Base-by-base conservation (phyloP, 331 rosid species). In the Acacia pycnantha region DNA sequence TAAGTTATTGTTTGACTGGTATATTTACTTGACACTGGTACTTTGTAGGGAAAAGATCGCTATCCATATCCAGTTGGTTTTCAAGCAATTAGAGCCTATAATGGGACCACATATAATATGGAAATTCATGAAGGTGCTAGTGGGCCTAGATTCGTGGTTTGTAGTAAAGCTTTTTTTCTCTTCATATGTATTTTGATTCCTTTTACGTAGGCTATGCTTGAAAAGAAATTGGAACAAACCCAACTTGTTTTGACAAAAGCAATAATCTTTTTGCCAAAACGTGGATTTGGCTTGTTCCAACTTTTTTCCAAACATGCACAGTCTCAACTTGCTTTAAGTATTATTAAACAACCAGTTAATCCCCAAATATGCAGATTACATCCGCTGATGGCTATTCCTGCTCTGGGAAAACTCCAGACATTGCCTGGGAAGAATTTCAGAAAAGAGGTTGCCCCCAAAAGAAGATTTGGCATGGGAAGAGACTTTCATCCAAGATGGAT, bases 21-120 rank as follows among this genome's bases (percentile, higher is more conserved):
- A 24, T 54, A 53, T 51, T 81, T 62, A 64, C 31, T 80, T 76
- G 70, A 31, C 74, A 61, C 18, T 78, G 83, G 50, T 35, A 27
- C 16, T 53, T 73, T 87, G 66, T 73, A 94, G 97, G 96, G 97
- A 62, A 94, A 92, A 84, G 98, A 93, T 81, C 94, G 98, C 12
- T 91, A 89, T 89, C 97, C 97, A 27, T 94, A 93, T 93, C 97
- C 93, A 6, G 87, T 93, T 77, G 97, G 95, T 64, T 93, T 91
- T 82, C 83, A 79, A 82, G 97, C 89, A 66, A 70, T 83, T 87
- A 92, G 95, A 81, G 91, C 88, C 83, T 88, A 86, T 73, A 88
- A 90, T 82, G 97, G 96, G 76, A 85, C 68, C 65, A 82, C 84
- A 19, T 89, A 89, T 77, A 91, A 85, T 83, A 89, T 90, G 94